phyloP scores from a whole-genome alignment of 208 protist genomes.

The Porcisia hertigi region DNA sequence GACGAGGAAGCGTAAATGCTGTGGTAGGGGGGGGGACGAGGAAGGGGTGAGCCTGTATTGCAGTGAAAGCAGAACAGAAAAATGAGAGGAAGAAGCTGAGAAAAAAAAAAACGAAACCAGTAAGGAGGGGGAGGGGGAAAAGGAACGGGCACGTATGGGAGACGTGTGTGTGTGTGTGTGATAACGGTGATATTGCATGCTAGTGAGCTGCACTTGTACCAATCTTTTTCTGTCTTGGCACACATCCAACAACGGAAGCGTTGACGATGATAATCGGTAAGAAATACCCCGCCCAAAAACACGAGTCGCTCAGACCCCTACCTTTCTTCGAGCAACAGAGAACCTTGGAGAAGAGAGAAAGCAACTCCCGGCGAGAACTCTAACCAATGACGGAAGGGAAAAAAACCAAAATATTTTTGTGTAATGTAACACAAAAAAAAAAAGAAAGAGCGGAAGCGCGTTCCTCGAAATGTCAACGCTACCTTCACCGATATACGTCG shows the following conservation, averaged over 20 bases:
- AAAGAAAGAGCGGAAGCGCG: neutral
- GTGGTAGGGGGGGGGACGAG: too few relatives aligned
- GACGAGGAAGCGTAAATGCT: too few relatives aligned
- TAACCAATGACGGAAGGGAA: slow-evolving; percentile 1
- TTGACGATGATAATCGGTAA: neutral
- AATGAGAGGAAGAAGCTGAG: too few relatives aligned
- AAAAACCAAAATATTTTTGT: neutral
- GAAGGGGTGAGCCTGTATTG: too few relatives aligned
- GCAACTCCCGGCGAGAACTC: neutral
- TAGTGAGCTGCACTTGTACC: neutral
- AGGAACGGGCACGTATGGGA: neutral
- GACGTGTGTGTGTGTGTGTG: neutral
- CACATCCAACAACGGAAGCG: neutral
- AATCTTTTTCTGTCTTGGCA: neutral
- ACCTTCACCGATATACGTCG: too few relatives aligned
- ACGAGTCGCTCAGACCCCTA: neutral
- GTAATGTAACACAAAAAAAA: slow-evolving; percentile 6
- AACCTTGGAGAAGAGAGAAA: neutral
- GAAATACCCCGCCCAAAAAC: neutral
- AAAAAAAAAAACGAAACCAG: neutral
- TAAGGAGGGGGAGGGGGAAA: too few relatives aligned
- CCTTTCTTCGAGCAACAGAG: neutral
- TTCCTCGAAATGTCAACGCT: too few relatives aligned
- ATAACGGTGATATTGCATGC: neutral
- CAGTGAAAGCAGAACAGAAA: too few relatives aligned